phyloP scores from a whole-genome alignment of 257 asterid species.

The Handroanthus guayacan region DNA sequence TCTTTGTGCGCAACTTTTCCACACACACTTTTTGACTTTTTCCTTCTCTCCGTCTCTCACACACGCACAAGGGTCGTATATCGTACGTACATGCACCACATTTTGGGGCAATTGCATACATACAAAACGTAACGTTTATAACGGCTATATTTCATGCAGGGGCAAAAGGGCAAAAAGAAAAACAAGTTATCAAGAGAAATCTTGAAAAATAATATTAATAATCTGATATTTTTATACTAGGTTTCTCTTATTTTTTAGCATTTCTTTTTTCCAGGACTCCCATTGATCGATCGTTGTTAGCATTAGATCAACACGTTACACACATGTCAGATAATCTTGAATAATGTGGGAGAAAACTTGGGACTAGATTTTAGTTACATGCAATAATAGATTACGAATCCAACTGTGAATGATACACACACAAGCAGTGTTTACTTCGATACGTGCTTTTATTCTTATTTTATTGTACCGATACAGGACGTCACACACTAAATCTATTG shows the following conservation, averaged over 20 bases:
- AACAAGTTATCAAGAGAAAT: not conserved
- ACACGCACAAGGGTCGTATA: too few relatives aligned
- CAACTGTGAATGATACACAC: not conserved
- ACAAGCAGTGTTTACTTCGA: not conserved
- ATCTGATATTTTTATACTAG: not conserved
- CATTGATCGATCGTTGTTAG: not conserved
- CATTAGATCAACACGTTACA: not conserved
- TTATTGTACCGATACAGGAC: too few relatives aligned
- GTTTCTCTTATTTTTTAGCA: not conserved
- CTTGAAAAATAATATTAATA: not conserved
- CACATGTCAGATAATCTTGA: not conserved
- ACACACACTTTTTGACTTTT: not conserved
- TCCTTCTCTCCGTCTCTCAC: conserved; percentile 26
- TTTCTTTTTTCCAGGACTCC: not conserved
- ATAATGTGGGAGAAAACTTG: not conserved
- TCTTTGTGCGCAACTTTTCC: conserved; percentile 27
- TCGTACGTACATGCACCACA: too few relatives aligned
- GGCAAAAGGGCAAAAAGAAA: not conserved
- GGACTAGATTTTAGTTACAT: conserved; percentile 33
- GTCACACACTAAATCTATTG: too few relatives aligned
- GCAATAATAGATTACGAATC: conserved; percentile 39
- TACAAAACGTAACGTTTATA: conserved; percentile 3
- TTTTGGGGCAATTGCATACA: not conserved
- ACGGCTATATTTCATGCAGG: conserved; percentile 54
- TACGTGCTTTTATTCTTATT: too few relatives aligned